Evolutionary conservation across 2,329 filamentous ascomycete genomes (phyloP), one percentile per base, ranked within the genome.

Genomic region (Ophiostoma perfectum): DNA sequence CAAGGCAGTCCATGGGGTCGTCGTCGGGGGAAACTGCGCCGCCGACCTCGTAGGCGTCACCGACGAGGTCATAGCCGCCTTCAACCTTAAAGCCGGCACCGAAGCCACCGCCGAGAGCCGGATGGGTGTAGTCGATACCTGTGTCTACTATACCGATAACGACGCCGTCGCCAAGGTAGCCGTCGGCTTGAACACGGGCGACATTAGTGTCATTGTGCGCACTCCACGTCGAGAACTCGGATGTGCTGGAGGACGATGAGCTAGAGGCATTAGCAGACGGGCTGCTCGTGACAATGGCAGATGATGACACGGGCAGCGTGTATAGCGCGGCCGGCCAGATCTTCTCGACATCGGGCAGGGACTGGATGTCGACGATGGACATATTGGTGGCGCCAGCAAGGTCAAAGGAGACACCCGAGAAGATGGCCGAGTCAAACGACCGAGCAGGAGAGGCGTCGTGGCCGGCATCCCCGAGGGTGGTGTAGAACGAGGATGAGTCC

Each of bases 381-480:
- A 55, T 9, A 55, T 55, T 55, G 18, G 2, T 55, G 49, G 49
- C 49, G 8, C 11, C 66, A 4, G 60, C 44, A 1, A 72, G 65
- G 38, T 69, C 62, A 45, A 72, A 72, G 1, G 71, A 72, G 4
- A 72, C 70, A 39, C 71, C 71, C 7, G 65, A 52, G 52, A 72
- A 72, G 39, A 72, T 36, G 14, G 45, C 41, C 14, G 72, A 71
- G 47, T 70, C 66, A 60, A 71, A 71, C 4, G 66, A 39, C 5
- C 66, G 65, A 2, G 58, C 67, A 1, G 69, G 69, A 4, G 49
- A 49, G 27, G 69, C 67, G 1, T 67, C 69, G 6, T 68, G 64
- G 52, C 69, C 69, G 6, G 58, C 44, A 4, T 39, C 42, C 16
- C 27, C 60, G 67, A 70, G 67, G 14, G 47, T 55, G 41, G n/a